Conservation (phyloP, 2,329 filamentous ascomycete species). For the Thermochaetoides dissita region DNA sequence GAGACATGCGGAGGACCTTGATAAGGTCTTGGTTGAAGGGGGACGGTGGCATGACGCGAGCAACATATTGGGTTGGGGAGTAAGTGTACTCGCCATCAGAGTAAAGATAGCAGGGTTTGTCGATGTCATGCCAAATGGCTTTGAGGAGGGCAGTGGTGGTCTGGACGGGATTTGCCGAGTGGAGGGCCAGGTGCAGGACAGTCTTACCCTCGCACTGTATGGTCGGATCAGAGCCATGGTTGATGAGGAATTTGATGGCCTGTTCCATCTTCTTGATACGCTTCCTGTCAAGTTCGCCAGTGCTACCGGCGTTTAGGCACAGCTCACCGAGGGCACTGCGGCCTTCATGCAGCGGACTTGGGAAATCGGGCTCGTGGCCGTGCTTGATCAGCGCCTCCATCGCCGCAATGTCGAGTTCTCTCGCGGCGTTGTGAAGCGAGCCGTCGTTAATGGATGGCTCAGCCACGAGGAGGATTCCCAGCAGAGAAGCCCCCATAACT, state of each 20-base stretch:
- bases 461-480: constrained; percentile 39
- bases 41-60: constrained; percentile 24
- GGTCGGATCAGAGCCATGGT: constrained; percentile 41
- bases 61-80: constrained; percentile 51
- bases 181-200: constrained; percentile 44
- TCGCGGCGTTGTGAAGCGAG: constrained; percentile 50
- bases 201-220: constrained; percentile 45
- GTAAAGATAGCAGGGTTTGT: constrained; percentile 44
- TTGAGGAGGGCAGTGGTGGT: constrained; percentile 46
- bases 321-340: constrained; percentile 51
- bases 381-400: constrained; percentile 43
- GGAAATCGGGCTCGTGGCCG: constrained; percentile 51
- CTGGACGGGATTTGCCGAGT: constrained; percentile 38
- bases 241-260: constrained; percentile 41
- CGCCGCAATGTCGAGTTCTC: constrained; percentile 41
- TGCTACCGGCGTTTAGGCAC: constrained; percentile 40
- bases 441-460: constrained; percentile 49
- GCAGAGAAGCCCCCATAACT: constrained; percentile 37
- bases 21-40: constrained; percentile 28
- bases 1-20: constrained; percentile 35
- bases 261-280: constrained; percentile 42
- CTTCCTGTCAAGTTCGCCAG: constrained; percentile 28
- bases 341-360: constrained; percentile 46
- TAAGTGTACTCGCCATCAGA: constrained; percentile 40
- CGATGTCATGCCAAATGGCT: constrained; percentile 51